Conservation (phyloP, 805 yeast genomes). For the Cyberlindnera americana region DNA sequence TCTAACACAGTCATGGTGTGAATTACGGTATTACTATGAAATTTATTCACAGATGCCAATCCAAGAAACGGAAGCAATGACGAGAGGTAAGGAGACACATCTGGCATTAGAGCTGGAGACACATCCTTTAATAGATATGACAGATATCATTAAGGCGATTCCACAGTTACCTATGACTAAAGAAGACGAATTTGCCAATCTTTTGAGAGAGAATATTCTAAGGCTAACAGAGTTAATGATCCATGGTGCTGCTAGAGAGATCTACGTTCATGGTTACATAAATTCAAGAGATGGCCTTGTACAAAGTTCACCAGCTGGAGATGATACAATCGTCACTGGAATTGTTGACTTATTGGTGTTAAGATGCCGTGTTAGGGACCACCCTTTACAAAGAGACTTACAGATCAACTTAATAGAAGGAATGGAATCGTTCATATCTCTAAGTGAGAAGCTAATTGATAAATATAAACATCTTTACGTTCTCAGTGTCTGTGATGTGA, state of each 20-base stretch:
- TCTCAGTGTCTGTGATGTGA: constrained; percentile 50
- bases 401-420: not conserved
- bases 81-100: constrained; percentile 47
- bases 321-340: constrained; percentile 55
- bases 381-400: constrained; percentile 7
- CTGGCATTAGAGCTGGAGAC: constrained; percentile 40
- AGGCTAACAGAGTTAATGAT: constrained; percentile 40
- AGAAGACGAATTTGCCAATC: constrained; percentile 26
- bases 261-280: constrained; percentile 40
- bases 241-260: constrained; percentile 58
- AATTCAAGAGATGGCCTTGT: constrained; percentile 12
- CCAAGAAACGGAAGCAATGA: constrained; percentile 38
- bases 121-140: constrained; percentile 33
- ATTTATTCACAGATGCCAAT: constrained; percentile 43
- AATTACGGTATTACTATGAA: constrained; percentile 50
- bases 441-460: constrained; percentile 15
- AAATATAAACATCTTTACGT: constrained; percentile 19
- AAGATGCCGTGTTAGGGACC: constrained; percentile 11
- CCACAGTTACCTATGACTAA: constrained; percentile 3
- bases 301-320: constrained; percentile 13
- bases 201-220: constrained; percentile 41
- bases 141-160: not conserved
- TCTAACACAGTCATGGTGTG: constrained; percentile 65
- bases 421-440: constrained; percentile 14
- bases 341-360: constrained; percentile 50